Base-by-base conservation (phyloP, 306 rosid genomes). In the Psophocarpus tetragonolobus region DNA sequence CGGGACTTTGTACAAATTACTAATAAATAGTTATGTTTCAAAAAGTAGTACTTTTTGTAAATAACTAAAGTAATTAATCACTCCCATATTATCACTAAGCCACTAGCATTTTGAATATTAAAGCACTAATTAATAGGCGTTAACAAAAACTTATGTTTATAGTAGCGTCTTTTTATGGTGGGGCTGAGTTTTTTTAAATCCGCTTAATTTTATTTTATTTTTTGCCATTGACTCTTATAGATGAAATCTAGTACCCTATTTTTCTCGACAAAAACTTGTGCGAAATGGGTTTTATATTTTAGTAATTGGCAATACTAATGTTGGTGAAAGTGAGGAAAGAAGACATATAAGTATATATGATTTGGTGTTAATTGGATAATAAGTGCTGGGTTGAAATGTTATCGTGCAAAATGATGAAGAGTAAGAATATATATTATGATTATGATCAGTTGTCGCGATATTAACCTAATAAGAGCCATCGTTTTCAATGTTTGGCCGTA, bases 401-500 rank as follows among this genome's bases (percentile, higher is more conserved):
- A 75, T 6, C 5, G 48, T 30, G 72, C 63, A 62, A 13, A 75
- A 62, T 75, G 80, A 75, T 75, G 30, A 44, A 45, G 63, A 20
- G 48, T 64, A 33, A 4, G 80, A 76, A 78, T 39, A 58, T 14
- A 42, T 18, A 29, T 36, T 20, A 15, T 24, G 58, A 29, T 36
- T 20, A 15, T 24, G 58, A 51, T 41, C 7, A 38, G 35, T 27
- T 21, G 8, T 36, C 35, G 29, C 4, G 47, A 15, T 20, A 53
- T 68, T 77, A 17, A 54, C 68, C 24, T 54, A 54, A 65, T 21
- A 20, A 21, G 39, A 69, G 36, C 11, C 26, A 69, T 78, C 71
- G 44, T 45, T 78, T 78, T 70, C 64, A 45, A 69, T 33, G 71
- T 70, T 78, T 61, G 76, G 82, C 61, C 82, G 66, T 11, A 4